phyloP scores from a whole-genome alignment of 2,329 filamentous ascomycete species.

The Lecanicillium sp. region DNA sequence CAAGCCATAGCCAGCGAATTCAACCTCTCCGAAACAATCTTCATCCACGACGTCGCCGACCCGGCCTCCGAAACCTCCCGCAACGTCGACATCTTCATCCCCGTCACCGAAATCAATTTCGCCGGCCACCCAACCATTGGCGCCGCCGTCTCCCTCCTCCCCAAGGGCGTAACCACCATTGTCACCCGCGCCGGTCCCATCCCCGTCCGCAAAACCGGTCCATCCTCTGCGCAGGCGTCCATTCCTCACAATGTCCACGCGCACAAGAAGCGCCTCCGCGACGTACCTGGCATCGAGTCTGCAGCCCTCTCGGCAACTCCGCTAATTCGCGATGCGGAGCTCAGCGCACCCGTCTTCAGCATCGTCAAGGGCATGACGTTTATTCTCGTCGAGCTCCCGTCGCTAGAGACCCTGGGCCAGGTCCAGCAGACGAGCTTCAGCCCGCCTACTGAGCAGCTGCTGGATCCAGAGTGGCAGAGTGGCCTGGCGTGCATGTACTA shows the following conservation, averaged over 20 bases:
- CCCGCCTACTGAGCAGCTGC: conserved; percentile 24
- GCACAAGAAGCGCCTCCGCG: conserved; percentile 37
- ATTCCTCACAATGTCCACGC: conserved; percentile 62
- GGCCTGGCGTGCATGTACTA: conserved; percentile 51
- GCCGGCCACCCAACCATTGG: conserved; percentile 57
- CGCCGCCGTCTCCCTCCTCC: conserved; percentile 39
- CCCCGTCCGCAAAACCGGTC: conserved; percentile 25
- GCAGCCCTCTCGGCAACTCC: conserved; percentile 19
- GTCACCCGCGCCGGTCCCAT: conserved; percentile 51
- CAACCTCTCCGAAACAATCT: conserved; percentile 56
- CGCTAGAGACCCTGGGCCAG: conserved; percentile 46
- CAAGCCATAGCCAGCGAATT: conserved; percentile 53
- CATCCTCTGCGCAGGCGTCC: conserved; percentile 46
- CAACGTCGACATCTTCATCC: conserved; percentile 52
- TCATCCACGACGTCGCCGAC: conserved; percentile 41
- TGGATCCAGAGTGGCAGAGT: conserved; percentile 47
- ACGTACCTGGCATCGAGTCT: conserved; percentile 17
- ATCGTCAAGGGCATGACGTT: conserved; percentile 71
- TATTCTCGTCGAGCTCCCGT: conserved; percentile 53
- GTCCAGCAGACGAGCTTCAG: conserved; percentile 25
- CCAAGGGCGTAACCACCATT: conserved; percentile 31
- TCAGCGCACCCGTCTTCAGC: conserved; percentile 42
- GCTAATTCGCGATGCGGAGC: conserved; percentile 26
- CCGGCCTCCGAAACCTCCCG: conserved; percentile 22
- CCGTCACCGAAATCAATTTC: conserved; percentile 46